Evolutionary conservation across 345 rosid species (phyloP).

Genomic region (Hibiscus syriacus): DNA sequence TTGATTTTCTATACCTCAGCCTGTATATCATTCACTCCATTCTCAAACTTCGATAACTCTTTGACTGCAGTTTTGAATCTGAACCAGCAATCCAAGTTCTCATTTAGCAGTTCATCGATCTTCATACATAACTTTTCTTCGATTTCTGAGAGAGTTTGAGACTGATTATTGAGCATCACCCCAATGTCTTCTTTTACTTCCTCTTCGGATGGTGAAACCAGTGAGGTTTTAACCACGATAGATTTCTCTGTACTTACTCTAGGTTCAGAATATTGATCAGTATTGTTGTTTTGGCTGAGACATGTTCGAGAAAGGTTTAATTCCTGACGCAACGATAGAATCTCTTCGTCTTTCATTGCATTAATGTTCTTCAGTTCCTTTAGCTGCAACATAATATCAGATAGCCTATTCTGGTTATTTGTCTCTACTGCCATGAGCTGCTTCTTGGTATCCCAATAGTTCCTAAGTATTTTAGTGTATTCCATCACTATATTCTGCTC

Average conservation of each 20-base stretch:
- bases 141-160: constrained; percentile 26
- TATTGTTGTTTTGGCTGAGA: constrained; percentile 30
- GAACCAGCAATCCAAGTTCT: constrained; percentile 77
- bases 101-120: constrained; percentile 67
- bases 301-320: constrained; percentile 52
- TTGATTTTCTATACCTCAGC: constrained; percentile 47
- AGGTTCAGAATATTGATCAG: constrained; percentile 1
- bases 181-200: constrained; percentile 30
- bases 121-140: constrained; percentile 50
- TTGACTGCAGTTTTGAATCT: constrained; percentile 67
- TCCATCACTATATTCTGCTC: constrained; percentile 52
- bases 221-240: constrained; percentile 20
- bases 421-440: constrained; percentile 38
- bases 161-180: constrained; percentile 25
- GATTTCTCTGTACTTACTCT: constrained; percentile 15
- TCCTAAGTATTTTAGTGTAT: constrained; percentile 63
- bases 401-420: constrained; percentile 26
- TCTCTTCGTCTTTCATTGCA: constrained; percentile 70
- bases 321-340: constrained; percentile 43
- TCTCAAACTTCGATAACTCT: constrained; percentile 69
- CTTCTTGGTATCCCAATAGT: constrained; percentile 71
- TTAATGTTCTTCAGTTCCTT: constrained; percentile 44
- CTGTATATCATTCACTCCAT: constrained; percentile 55
- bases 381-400: constrained; percentile 26
- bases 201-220: constrained; percentile 13